These are phyloP conservation scores for Emericellopsis terricola DNA, from an alignment of 495 filamentous ascomycete genomes.

Conservation along the genomic window DNA sequence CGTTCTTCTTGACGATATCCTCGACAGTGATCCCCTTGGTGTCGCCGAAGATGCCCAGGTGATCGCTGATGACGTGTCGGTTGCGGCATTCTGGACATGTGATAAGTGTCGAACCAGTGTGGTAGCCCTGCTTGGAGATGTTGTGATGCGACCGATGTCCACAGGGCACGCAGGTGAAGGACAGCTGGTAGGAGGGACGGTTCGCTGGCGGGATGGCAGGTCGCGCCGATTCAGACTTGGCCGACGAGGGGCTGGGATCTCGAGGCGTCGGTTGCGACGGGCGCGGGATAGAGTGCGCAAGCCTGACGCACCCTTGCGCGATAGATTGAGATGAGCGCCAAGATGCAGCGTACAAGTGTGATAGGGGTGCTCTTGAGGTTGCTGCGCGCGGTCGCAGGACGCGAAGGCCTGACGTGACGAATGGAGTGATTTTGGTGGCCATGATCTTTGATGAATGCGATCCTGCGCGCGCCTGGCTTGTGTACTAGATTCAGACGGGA, in stretches of 20 bases:
- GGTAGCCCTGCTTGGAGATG: slow-evolving; percentile 85
- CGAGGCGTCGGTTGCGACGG: slow-evolving; percentile 2
- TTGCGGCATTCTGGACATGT: slow-evolving; percentile 69
- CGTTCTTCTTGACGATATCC: slow-evolving; percentile 48
- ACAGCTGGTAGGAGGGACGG: slow-evolving; percentile 65
- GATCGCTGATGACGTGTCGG: slow-evolving; percentile 81
- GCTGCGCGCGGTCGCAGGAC: too few species aligned
- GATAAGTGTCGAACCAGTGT: slow-evolving; percentile 72
- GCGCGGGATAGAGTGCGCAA: slow-evolving; percentile 19
- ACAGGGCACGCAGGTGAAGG: slow-evolving; percentile 89
- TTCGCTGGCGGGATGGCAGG: too few species aligned
- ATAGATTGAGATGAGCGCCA: slow-evolving; percentile 4
- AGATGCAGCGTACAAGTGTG: too few species aligned
- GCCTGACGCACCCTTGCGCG: too few species aligned
- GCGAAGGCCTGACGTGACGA: too few species aligned
- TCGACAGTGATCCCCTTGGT: slow-evolving; percentile 42
- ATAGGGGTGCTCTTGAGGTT: too few species aligned
- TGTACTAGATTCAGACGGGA: too few species aligned
- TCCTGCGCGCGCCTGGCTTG: too few species aligned
- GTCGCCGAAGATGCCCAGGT: slow-evolving; percentile 64
- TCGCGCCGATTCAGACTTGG: too few species aligned
- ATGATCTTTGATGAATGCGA: too few species aligned
- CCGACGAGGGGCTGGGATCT: slow-evolving; percentile 6
- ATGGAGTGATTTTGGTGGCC: too few species aligned
- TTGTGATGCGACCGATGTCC: slow-evolving; percentile 50